Conservation (phyloP, 345 rosid species). For the Psidium friedrichsthalianum region DNA sequence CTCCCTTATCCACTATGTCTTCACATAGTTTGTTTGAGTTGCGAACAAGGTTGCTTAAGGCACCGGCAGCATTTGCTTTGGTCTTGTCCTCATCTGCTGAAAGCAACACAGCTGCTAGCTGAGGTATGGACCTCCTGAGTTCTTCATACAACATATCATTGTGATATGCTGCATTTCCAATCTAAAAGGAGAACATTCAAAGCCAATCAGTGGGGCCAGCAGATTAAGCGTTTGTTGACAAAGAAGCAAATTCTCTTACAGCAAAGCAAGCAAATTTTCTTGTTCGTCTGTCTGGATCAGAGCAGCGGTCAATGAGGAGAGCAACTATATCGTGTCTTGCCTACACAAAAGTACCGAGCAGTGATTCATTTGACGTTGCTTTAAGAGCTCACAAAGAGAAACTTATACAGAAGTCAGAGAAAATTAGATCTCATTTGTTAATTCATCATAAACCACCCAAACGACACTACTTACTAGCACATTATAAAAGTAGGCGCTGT, state of each 20-base stretch:
- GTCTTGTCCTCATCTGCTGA: slow-evolving; percentile 92
- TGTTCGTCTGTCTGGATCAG: slow-evolving; percentile 87
- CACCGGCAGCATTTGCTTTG: slow-evolving; percentile 96
- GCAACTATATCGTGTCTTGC: slow-evolving; percentile 54
- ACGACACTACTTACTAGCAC: slow-evolving; percentile 44
- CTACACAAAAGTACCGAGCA: slow-evolving; percentile 16
- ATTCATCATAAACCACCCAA: neutral
- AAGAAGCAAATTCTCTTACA: slow-evolving; percentile 26
- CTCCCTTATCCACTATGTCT: slow-evolving; percentile 84
- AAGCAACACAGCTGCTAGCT: slow-evolving; percentile 57
- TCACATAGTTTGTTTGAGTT: slow-evolving; percentile 84
- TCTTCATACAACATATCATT: slow-evolving; percentile 74
- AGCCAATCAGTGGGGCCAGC: neutral
- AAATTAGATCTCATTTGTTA: neutral
- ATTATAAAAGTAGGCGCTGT: slow-evolving; percentile 71
- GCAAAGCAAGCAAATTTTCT: slow-evolving; percentile 97
- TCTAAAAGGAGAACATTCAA: slow-evolving; percentile 25
- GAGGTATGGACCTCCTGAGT: slow-evolving; percentile 79
- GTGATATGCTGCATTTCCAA: slow-evolving; percentile 94
- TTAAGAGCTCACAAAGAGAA: neutral
- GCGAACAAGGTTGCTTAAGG: slow-evolving; percentile 92
- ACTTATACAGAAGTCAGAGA: neutral
- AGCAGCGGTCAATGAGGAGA: slow-evolving; percentile 84
- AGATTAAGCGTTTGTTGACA: neutral
- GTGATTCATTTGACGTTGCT: neutral